A percentile compares a stretch with the other conserved stretches of the same genome.
phyloP scores from a whole-genome alignment of 2,329 filamentous ascomycete genomes.

The Aspergillus novofumigatus region DNA sequence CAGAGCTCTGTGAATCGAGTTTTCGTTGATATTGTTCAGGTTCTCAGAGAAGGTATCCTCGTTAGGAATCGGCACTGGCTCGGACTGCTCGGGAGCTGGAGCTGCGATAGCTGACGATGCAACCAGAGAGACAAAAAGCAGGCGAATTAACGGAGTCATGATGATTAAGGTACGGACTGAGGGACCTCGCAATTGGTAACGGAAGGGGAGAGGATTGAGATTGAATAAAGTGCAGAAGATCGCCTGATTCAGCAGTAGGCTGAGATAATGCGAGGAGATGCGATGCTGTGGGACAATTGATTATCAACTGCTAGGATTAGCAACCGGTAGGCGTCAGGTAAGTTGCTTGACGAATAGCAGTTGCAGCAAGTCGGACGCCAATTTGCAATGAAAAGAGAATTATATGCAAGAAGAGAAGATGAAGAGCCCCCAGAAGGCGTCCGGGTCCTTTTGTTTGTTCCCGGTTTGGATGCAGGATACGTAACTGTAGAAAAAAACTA shows the following conservation, averaged over 20 bases:
- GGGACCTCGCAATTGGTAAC: background rate
- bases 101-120: slow-evolving; percentile 24
- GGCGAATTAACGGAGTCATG: slow-evolving; percentile 18
- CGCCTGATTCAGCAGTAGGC: background rate
- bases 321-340: background rate
- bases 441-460: background rate
- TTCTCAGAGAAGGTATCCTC: slow-evolving; percentile 49
- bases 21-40: slow-evolving; percentile 54
- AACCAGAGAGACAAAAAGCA: slow-evolving; percentile 23
- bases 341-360: background rate
- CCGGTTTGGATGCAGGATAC: background rate
- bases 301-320: background rate
- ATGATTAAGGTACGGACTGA: background rate
- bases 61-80: slow-evolving; percentile 11
- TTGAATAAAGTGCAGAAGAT: background rate
- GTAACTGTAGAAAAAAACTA: background rate
- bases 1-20: slow-evolving; percentile 62
- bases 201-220: background rate
- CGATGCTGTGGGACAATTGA: background rate
- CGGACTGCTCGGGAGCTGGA: slow-evolving; percentile 13
- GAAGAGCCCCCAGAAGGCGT: background rate
- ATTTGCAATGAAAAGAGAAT: background rate
- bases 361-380: background rate
- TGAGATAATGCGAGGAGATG: background rate
- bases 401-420: background rate